A percentile compares a stretch with the other conserved stretches of the same genome.
These are phyloP conservation scores for Suhomyces tanzawaensis DNA, from an alignment of 805 yeast genomes.

Conservation along the genomic window DNA sequence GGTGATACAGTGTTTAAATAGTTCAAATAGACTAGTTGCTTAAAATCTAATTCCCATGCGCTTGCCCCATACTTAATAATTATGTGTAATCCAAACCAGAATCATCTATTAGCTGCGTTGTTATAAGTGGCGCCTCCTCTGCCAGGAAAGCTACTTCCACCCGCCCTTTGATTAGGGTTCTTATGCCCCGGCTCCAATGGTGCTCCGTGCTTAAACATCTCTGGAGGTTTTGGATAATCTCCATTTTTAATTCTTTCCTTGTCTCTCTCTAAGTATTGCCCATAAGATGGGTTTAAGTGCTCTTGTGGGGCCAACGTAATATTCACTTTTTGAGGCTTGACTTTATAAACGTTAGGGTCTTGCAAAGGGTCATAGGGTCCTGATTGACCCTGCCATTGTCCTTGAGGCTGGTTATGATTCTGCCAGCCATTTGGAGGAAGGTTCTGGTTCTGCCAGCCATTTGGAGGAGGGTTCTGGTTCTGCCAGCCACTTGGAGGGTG, in stretches of 20 bases:
- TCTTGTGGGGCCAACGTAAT: slow-evolving; percentile 36
- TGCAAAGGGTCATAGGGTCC: slow-evolving; percentile 3
- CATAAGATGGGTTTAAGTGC: slow-evolving; percentile 37
- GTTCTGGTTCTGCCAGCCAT: neutral
- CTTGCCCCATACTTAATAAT: no score
- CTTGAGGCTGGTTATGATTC: neutral
- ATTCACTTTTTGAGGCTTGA: slow-evolving; percentile 34
- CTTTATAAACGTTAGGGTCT: slow-evolving; percentile 26
- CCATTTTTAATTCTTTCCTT: slow-evolving; percentile 31
- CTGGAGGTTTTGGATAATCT: slow-evolving; percentile 28
- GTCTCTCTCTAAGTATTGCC: slow-evolving; percentile 30
- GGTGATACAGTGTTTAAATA: slow-evolving; percentile 45
- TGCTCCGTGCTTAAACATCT: slow-evolving; percentile 30
- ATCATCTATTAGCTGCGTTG: slow-evolving; percentile 30
- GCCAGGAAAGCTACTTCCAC: slow-evolving; percentile 39
- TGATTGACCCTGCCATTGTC: neutral
- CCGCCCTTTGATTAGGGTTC: slow-evolving; percentile 16
- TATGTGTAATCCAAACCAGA: no score
- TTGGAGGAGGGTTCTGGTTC: neutral
- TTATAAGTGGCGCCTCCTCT: slow-evolving; percentile 34
- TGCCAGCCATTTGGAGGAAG: neutral
- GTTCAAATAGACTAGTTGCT: no score
- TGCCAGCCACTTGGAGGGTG: no score
- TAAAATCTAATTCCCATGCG: no score
- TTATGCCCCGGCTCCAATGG: slow-evolving; percentile 30